Percentiles rank a stretch among this genome's conserved stretches.
Evolutionary conservation across 176 grass and related monocot genomes (phyloP).

Genomic region (Zea mays): Zm-B73-REFERENCE-NAM-5.0 NC_050097.1:764501-765000

Average conservation of each 20-base stretch:
- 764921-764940: slow-evolving; percentile 42
- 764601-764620: slow-evolving; percentile 39
- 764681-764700: slow-evolving; percentile 44
- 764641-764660: slow-evolving; percentile 39
- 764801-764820: slow-evolving; percentile 54
- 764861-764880: slow-evolving; percentile 55
- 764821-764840: slow-evolving; percentile 43
- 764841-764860: slow-evolving; percentile 48
- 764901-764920: slow-evolving; percentile 65
- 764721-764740: slow-evolving; percentile 39
- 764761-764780: slow-evolving; percentile 88
- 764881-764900: slow-evolving; percentile 52
- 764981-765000: slow-evolving; percentile 78
- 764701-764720: slow-evolving; percentile 58
- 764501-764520: slow-evolving; percentile 51
- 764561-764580: slow-evolving; percentile 57
- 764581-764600: slow-evolving; percentile 43
- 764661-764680: slow-evolving; percentile 84
- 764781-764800: slow-evolving; percentile 82
- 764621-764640: slow-evolving; percentile 48
- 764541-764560: slow-evolving; percentile 73
- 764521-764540: slow-evolving; percentile 95
- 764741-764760: slow-evolving; percentile 39
- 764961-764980: slow-evolving; percentile 62
- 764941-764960: slow-evolving; percentile 66